Evolutionary conservation across 2,329 filamentous ascomycete species (phyloP), one percentile per base, ranked within the genome.

Genomic region (Cladosporium sp.): DNA sequence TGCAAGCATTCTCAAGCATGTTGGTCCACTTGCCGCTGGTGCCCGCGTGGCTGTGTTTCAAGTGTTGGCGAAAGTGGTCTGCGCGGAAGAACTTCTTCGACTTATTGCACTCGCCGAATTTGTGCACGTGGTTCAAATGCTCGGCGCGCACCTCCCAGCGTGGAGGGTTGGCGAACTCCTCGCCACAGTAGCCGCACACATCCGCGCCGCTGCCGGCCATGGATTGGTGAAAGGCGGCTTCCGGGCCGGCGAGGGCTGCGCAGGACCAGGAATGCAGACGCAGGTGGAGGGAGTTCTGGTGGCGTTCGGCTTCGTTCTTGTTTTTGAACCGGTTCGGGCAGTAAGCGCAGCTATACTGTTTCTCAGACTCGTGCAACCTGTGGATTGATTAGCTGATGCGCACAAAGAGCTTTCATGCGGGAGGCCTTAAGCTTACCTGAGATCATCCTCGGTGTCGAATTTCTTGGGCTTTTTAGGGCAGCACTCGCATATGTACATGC

Each of bases 1-100:
- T 95, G 72, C 93, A 99, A 4, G 91, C 89, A 65, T 89, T 95
- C 68, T 99, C 93, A 29, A 99, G 77, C 79, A 96, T 91, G 70
- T 97, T 97, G 11, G 93, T 99, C 93, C 93, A 99, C 70, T 97
- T 97, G 27, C 93, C 93, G 69, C 90, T 96, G 1, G 89, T 92
- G 30, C 93, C 93, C 32, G 88, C 89, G 71, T 97, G 93, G 68
- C 90, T 96, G 69, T 99, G 93, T 76, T 97, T 99, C 52, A 99
- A 76, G 71, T 99, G 93, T 70, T 99, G 93, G 53, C 93, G 84
- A 77, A 99, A 99, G 68, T 99, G 93, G 69, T 99, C 93, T 29
- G 93, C 93, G 32, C 93, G 83, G 74, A 88, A 99, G 69, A 99
- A 99, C 69, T 97, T 97, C 77, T 99, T 99, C 59, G 88, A 87